These are phyloP conservation scores for Takashimella koratensis DNA, from an alignment of 1,284 basidiomycete genomes.

Conservation along the genomic window DNA sequence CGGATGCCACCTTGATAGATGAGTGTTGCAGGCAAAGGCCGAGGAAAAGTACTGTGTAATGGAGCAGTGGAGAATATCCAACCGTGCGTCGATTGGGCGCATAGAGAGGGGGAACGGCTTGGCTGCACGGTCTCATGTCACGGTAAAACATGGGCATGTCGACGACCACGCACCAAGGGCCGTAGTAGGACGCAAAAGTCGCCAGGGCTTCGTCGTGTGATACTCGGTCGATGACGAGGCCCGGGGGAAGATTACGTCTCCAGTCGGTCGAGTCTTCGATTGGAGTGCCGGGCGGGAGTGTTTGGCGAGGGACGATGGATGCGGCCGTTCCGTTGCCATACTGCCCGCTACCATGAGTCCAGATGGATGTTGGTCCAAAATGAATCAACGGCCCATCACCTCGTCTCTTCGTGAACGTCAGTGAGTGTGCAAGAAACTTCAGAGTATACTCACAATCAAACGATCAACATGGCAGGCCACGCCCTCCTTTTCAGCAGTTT, in stretches of 20 bases:
- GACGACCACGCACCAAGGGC: slow-evolving; percentile 18
- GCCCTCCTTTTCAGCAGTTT: no score
- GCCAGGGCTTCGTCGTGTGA: slow-evolving; percentile 14
- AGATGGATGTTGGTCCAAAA: slow-evolving; percentile 23
- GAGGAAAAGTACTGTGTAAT: slow-evolving; percentile 18
- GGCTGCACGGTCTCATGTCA: no score
- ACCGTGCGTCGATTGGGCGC: no score
- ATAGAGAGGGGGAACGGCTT: no score
- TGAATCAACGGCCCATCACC: slow-evolving; percentile 17
- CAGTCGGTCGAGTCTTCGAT: slow-evolving; percentile 4
- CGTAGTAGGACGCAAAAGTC: slow-evolving; percentile 16
- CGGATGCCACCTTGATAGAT: background rate
- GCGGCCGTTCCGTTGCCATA: no score
- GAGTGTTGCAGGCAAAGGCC: slow-evolving; percentile 9
- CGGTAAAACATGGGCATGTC: slow-evolving; percentile 13
- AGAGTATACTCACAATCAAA: no score
- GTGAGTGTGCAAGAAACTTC: no score
- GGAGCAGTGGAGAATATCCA: slow-evolving; percentile 19
- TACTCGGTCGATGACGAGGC: slow-evolving; percentile 1
- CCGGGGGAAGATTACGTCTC: slow-evolving; percentile 8
- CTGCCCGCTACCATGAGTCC: no score
- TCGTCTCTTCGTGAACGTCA: no score
- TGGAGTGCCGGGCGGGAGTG: background rate
- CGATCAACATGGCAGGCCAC: no score
- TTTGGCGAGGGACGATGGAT: no score